Evolutionary conservation across 1,284 basidiomycete genomes (phyloP).

Genomic region (Naganishia cerealis): DNA sequence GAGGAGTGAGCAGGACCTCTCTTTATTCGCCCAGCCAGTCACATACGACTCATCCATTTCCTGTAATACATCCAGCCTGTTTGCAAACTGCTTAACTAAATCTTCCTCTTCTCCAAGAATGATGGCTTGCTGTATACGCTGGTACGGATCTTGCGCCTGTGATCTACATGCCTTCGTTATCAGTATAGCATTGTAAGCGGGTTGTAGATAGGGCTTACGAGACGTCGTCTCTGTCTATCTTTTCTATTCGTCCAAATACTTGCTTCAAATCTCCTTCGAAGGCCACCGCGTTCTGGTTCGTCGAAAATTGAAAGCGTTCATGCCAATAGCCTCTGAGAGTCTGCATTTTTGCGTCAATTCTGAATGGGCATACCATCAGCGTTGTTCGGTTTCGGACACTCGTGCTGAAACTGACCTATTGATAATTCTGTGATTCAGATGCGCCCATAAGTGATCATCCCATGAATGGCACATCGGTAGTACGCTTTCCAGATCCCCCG

Average conservation of each 20-base stretch:
- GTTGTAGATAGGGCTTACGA: conserved; percentile 40
- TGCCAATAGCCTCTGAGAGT: conserved; percentile 54
- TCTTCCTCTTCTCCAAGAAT: conserved; percentile 63
- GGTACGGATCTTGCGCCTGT: conserved; percentile 73
- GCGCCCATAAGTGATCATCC: conserved; percentile 94
- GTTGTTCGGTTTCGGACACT: background rate
- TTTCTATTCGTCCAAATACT: conserved; percentile 48
- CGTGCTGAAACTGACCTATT: conserved; percentile 43
- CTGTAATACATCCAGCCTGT: conserved; percentile 15
- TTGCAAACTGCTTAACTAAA: conserved; percentile 23
- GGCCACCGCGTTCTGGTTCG: conserved; percentile 41
- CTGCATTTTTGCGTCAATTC: conserved; percentile 48
- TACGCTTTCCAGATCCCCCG: conserved; percentile 77
- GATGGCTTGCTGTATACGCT: conserved; percentile 69
- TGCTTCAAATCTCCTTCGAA: conserved; percentile 47
- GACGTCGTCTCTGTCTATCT: conserved; percentile 43
- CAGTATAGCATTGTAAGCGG: background rate
- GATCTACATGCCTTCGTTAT: conserved; percentile 59
- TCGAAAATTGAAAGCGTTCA: conserved; percentile 32
- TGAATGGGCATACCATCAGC: conserved; percentile 2
- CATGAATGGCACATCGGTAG: conserved; percentile 77
- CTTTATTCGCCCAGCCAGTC: background rate
- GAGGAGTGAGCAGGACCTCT: background rate
- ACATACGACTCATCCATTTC: conserved; percentile 30
- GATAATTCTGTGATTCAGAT: conserved; percentile 80